A percentile compares a stretch with the other conserved stretches of the same genome.
Conservation (phyloP, 208 protist species). For the Acanthamoeba healyi region DNA sequence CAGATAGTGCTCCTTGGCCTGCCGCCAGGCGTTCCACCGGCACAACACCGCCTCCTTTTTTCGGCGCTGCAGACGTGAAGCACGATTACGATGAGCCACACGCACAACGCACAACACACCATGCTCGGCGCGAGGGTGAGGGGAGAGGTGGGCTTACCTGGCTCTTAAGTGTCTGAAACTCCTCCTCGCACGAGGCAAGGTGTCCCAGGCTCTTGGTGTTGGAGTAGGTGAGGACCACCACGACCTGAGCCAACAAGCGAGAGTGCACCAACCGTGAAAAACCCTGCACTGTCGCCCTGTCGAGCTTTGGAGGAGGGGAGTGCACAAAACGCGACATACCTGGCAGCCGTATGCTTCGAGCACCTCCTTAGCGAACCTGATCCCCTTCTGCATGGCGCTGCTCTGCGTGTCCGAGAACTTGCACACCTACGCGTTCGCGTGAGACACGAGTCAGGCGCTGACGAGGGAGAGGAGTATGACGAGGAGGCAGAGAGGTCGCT, state of each 20-base stretch:
- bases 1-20: conserved; percentile 49
- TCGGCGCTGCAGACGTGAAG: not conserved
- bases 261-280: no score
- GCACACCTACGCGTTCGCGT: conserved; percentile 34
- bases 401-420: conserved; percentile 74
- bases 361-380: conserved; percentile 47
- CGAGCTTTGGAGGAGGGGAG: no score
- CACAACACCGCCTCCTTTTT: conserved; percentile 63
- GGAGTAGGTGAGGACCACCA: conserved; percentile 67
- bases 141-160: not conserved
- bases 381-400: conserved; percentile 54
- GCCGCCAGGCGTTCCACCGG: conserved; percentile 64
- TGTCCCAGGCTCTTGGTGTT: conserved; percentile 73
- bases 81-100: not conserved
- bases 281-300: no score
- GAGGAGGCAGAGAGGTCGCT: not conserved
- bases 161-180: conserved; percentile 35
- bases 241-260: not conserved
- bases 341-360: not conserved
- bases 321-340: no score
- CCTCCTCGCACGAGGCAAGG: conserved; percentile 46
- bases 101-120: not conserved
- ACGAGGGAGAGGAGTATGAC: not conserved
- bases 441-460: not conserved
- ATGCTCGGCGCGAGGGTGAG: no score